Conservation (phyloP, 768 basidiomycete species). For the Chalciporus sphaerocephalus region DNA sequence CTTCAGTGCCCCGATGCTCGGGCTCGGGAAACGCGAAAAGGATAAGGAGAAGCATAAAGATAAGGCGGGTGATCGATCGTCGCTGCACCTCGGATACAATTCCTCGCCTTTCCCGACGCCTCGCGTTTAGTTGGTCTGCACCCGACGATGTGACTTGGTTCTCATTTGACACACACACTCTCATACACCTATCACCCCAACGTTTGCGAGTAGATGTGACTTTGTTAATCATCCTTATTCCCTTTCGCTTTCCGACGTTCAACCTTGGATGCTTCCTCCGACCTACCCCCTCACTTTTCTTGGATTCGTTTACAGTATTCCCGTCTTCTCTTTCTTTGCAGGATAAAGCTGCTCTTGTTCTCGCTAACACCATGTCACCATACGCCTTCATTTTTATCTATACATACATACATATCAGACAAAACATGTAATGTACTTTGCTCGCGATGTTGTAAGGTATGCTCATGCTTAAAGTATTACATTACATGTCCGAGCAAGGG, state of each 20-base stretch:
- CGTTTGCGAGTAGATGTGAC: neutral
- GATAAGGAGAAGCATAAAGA: constrained; percentile 42
- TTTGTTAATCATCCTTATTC: constrained; percentile 28
- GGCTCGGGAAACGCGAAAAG: constrained; percentile 53
- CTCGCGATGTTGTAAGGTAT: constrained; percentile 17
- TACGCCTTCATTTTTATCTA: constrained; percentile 13
- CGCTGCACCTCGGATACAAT: neutral
- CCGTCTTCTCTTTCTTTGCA: constrained; percentile 1
- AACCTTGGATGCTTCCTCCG: neutral
- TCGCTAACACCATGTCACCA: constrained; percentile 12
- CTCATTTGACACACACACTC: too few species aligned
- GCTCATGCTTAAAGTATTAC: constrained; percentile 7
- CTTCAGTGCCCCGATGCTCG: constrained; percentile 53
- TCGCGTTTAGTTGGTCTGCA: neutral
- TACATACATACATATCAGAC: constrained; percentile 23
- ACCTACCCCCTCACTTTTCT: neutral
- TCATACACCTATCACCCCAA: neutral
- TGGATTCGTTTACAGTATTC: constrained; percentile 5
- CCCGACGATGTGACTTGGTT: neutral
- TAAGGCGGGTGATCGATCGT: constrained; percentile 11
- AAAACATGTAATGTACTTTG: constrained; percentile 23
- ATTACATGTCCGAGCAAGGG: constrained; percentile 12
- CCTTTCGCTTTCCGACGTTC: constrained; percentile 14
- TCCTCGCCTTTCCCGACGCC: neutral
- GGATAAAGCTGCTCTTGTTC: constrained; percentile 10